Evolutionary conservation across 129 eudicot species (phyloP).

Genomic region (Chrysanthemum lavandulifolium): DNA sequence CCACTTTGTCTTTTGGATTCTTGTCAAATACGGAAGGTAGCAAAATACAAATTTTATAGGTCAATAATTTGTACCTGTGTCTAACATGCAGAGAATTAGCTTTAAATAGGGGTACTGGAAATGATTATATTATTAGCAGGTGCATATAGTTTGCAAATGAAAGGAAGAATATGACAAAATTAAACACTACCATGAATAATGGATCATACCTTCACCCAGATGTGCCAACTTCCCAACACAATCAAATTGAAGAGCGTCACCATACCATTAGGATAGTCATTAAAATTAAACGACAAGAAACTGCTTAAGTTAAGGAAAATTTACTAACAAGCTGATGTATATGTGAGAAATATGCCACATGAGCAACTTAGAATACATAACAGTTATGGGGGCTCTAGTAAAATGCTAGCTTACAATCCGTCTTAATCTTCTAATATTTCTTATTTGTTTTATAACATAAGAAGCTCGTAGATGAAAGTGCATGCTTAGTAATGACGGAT

Average conservation of each 20-base stretch:
- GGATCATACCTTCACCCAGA: background rate
- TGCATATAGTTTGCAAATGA: background rate
- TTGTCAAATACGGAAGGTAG: no score
- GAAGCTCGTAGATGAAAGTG: background rate
- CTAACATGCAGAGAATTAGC: no score
- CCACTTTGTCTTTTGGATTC: no score
- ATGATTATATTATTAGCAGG: background rate
- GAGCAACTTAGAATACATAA: background rate
- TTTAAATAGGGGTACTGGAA: no score
- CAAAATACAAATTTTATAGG: no score
- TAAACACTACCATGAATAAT: background rate
- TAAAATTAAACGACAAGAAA: slow-evolving; percentile 83
- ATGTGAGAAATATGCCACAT: background rate
- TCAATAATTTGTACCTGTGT: no score
- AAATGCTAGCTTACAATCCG: background rate
- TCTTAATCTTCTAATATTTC: no score
- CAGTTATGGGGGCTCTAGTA: background rate
- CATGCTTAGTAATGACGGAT: no score
- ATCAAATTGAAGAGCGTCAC: slow-evolving; percentile 90
- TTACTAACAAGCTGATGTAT: no score
- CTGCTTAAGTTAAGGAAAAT: slow-evolving; percentile 55
- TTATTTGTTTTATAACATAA: no score
- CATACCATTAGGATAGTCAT: slow-evolving; percentile 97
- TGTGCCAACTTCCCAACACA: slow-evolving; percentile 30
- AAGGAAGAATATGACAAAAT: background rate